phyloP scores from a whole-genome alignment of 208 protist species.

The Angomonas desouzai region DNA sequence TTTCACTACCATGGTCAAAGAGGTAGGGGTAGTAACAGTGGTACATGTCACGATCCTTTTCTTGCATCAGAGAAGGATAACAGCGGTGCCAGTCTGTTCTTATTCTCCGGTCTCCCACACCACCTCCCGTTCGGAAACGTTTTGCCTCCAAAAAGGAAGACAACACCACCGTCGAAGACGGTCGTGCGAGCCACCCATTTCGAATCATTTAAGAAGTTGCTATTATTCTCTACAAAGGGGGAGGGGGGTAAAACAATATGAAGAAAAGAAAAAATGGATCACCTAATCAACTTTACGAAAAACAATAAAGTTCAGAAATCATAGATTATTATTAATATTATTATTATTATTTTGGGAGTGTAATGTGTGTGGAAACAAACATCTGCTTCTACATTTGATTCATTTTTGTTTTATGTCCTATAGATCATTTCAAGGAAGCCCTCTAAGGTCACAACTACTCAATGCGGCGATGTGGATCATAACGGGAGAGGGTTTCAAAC shows the following conservation, averaged over 20 bases:
- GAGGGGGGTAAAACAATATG: no score
- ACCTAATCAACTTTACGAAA: constrained; percentile 7
- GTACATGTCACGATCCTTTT: constrained; percentile 91
- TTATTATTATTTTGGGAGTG: no score
- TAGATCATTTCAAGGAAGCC: no score
- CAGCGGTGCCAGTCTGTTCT: constrained; percentile 88
- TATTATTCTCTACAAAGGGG: no score
- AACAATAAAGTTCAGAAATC: constrained; percentile 9
- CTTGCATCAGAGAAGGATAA: constrained; percentile 86
- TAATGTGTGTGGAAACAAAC: no score
- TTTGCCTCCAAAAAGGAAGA: not conserved
- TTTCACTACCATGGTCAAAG: constrained; percentile 90
- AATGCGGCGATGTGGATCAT: constrained; percentile 39
- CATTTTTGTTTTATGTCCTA: no score
- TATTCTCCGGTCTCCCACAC: constrained; percentile 77
- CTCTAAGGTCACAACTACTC: no score
- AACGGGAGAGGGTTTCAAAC: constrained; percentile 52
- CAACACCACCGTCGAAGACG: not conserved
- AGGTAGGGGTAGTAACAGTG: constrained; percentile 94
- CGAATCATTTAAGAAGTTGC: no score
- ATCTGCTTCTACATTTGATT: no score
- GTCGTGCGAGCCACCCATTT: not conserved
- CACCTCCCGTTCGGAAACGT: constrained; percentile 65
- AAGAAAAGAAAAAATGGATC: no score
- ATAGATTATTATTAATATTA: no score